Percentiles rank a stretch among this genome's conserved stretches.
Conservation (phyloP, 257 asterid genomes). For the Prunella vulgaris region DNA sequence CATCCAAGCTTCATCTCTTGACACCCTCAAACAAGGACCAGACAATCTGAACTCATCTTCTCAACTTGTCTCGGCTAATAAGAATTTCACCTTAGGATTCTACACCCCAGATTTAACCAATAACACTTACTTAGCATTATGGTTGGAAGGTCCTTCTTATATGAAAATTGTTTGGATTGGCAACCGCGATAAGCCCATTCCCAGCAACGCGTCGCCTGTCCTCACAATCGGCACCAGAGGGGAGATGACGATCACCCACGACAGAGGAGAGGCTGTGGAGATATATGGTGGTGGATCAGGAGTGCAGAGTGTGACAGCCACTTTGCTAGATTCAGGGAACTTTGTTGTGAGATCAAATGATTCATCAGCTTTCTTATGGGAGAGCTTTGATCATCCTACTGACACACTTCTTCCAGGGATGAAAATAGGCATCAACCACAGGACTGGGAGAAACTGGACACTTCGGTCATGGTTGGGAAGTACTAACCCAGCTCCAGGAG, state of each 20-base stretch:
- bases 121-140: constrained; percentile 35
- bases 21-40: constrained; percentile 33
- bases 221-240: constrained; percentile 33
- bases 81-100: constrained; percentile 39
- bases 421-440: background rate
- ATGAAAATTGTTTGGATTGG: constrained; percentile 38
- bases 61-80: constrained; percentile 29
- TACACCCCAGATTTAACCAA: constrained; percentile 14
- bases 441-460: constrained; percentile 9
- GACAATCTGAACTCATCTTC: constrained; percentile 29
- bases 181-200: constrained; percentile 29
- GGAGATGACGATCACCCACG: constrained; percentile 16
- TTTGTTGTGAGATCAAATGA: constrained; percentile 23
- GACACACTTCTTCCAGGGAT: no score
- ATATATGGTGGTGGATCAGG: constrained; percentile 14
- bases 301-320: constrained; percentile 28
- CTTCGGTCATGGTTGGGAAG: no score
- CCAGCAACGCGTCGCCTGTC: background rate
- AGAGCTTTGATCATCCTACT: constrained; percentile 66
- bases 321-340: constrained; percentile 38
- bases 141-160: background rate
- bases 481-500: no score
- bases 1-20: constrained; percentile 18
- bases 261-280: constrained; percentile 11
- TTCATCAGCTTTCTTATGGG: constrained; percentile 28